A percentile compares a stretch with the other conserved stretches of the same genome.
phyloP scores from a whole-genome alignment of 805 yeast genomes.

The Candida chilensis region DNA sequence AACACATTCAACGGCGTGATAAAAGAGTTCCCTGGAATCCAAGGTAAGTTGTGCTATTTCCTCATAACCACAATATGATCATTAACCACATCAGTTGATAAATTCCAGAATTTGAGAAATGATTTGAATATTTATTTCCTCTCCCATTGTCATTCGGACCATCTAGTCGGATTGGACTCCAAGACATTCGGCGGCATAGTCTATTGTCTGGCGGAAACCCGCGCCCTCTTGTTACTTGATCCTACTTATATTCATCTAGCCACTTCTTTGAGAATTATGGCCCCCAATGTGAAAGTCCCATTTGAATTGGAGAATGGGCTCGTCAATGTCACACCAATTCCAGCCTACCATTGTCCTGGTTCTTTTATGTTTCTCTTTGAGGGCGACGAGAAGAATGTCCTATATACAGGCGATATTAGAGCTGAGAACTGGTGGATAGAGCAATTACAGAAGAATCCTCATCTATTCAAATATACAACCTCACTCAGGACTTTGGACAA shows the following conservation, averaged over 20 bases:
- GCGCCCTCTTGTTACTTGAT: too few relatives aligned
- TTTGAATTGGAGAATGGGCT: too few relatives aligned
- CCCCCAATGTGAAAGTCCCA: too few relatives aligned
- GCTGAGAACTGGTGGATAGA: constrained; percentile 47
- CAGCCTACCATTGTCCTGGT: constrained; percentile 54
- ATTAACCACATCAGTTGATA: too few relatives aligned
- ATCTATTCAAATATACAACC: constrained; percentile 28
- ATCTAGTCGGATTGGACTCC: constrained; percentile 8
- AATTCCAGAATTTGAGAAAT: too few relatives aligned
- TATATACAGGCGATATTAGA: constrained; percentile 49
- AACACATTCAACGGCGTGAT: constrained; percentile 8
- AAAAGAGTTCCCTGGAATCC: constrained; percentile 8
- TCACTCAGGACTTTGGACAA: constrained; percentile 24
- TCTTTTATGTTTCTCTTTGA: constrained; percentile 44
- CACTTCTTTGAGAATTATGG: too few relatives aligned
- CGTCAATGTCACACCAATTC: constrained; percentile 32
- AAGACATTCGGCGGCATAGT: constrained; percentile 7
- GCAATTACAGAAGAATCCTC: constrained; percentile 22
- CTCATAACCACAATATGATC: too few relatives aligned
- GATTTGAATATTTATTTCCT: constrained; percentile 8
- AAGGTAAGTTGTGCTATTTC: too few relatives aligned
- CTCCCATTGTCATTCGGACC: constrained; percentile 11
- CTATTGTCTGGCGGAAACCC: too few relatives aligned
- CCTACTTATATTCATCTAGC: too few relatives aligned
- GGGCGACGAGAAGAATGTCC: constrained; percentile 15